A percentile compares a stretch with the other conserved stretches of the same genome.
phyloP scores from a whole-genome alignment of 2,329 filamentous ascomycete species.

The Trematosphaeria pertusa region DNA sequence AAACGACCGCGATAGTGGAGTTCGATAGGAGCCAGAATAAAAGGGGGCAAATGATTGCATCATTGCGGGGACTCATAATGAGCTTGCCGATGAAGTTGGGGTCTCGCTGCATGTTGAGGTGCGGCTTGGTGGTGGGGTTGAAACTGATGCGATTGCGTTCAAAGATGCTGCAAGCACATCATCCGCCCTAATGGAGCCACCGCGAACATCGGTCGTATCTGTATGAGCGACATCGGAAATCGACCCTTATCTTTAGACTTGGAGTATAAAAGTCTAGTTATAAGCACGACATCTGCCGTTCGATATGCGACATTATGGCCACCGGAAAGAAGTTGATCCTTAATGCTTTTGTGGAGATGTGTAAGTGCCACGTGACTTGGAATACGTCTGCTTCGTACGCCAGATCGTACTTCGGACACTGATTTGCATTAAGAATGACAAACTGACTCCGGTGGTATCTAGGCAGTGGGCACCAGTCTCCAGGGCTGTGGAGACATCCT shows the following conservation, averaged over 20 bases:
- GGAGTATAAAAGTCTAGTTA: conserved; percentile 12
- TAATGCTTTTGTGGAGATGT: conserved; percentile 54
- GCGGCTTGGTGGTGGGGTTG: conserved; percentile 6
- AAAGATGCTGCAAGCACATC: conserved; percentile 33
- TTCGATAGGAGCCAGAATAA: too few relatives aligned
- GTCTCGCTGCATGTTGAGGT: background rate
- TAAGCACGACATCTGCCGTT: conserved; percentile 25
- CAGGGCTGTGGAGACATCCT: conserved; percentile 69
- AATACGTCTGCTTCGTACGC: too few relatives aligned
- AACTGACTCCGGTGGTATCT: background rate
- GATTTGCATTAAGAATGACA: background rate
- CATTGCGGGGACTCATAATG: too few relatives aligned
- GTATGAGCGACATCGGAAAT: conserved; percentile 32
- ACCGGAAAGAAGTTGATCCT: conserved; percentile 48
- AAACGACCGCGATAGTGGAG: too few relatives aligned
- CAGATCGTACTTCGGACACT: too few relatives aligned
- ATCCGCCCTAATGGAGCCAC: conserved; percentile 25
- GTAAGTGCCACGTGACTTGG: conserved; percentile 38
- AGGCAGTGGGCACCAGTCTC: conserved; percentile 51
- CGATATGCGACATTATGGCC: conserved; percentile 24
- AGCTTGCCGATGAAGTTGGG: too few relatives aligned
- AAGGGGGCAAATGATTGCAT: too few relatives aligned
- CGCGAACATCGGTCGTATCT: conserved; percentile 12
- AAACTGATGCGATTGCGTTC: conserved; percentile 31
- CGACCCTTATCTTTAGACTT: conserved; percentile 8